These are phyloP conservation scores for Lenwebbia sp. DNA, from an alignment of 345 rosid species.

Conservation along the genomic window DNA sequence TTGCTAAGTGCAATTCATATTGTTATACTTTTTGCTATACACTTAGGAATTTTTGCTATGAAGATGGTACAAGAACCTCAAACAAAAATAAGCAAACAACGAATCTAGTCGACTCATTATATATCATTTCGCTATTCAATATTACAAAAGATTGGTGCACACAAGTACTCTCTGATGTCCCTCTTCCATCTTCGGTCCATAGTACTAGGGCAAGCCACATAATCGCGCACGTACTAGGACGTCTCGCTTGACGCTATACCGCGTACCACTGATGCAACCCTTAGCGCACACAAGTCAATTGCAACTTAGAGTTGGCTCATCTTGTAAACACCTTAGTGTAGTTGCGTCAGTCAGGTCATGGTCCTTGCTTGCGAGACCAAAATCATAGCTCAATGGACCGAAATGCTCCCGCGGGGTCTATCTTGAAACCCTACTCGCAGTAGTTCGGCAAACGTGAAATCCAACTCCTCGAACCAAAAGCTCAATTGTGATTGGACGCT, in stretches of 20 bases:
- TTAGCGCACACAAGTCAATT: not conserved
- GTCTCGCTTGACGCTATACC: not conserved
- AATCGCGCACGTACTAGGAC: not conserved
- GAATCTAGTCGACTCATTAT: not conserved
- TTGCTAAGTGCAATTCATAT: not conserved
- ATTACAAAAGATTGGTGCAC: not conserved
- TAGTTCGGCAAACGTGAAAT: not conserved
- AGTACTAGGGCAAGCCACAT: not conserved
- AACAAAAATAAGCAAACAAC: not conserved
- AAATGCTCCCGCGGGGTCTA: not conserved
- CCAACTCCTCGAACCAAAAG: not conserved
- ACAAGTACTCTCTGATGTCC: not conserved
- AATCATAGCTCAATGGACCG: not conserved
- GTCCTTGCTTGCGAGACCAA: not conserved
- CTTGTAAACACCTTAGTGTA: not conserved
- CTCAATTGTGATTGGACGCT: not conserved
- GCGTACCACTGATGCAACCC: not conserved
- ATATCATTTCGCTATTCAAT: not conserved
- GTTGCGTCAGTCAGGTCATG: not conserved
- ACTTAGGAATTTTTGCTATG: not conserved
- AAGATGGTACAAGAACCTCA: not conserved
- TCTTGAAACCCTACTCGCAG: not conserved
- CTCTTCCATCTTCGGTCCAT: not conserved
- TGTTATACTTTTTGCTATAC: not conserved
- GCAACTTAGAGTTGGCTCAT: not conserved